Percentiles rank a stretch among this genome's conserved stretches.
Conservation (phyloP, 225 moss, liverwort and hornwort genomes). For the Takakia lepidozioides region DNA sequence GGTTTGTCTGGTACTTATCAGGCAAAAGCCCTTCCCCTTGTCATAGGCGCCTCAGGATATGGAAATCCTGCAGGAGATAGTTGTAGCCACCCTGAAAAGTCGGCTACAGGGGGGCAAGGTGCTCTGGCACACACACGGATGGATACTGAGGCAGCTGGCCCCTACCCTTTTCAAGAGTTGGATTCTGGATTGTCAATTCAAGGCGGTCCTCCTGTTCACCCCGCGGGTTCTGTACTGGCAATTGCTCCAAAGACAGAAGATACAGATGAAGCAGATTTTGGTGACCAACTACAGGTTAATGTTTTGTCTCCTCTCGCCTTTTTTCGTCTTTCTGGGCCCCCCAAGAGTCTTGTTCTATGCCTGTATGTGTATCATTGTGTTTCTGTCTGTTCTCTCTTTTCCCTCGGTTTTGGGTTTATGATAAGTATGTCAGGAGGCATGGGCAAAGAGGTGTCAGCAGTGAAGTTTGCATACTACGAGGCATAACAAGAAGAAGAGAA, state of each 20-base stretch:
- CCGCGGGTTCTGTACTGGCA: not conserved
- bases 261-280: not conserved
- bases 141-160: too few relatives aligned
- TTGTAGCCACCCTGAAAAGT: too few relatives aligned
- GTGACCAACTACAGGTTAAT: constrained; percentile 2
- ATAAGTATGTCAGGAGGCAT: too few relatives aligned
- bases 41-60: not conserved
- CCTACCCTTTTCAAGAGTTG: not conserved
- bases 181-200: not conserved
- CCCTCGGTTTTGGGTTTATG: too few relatives aligned
- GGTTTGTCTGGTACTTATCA: not conserved
- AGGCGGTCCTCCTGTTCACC: not conserved
- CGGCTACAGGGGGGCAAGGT: not conserved
- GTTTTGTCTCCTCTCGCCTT: too few relatives aligned
- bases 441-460: too few relatives aligned
- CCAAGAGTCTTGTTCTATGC: too few relatives aligned
- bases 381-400: too few relatives aligned
- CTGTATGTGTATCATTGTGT: too few relatives aligned
- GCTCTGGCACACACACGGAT: not conserved
- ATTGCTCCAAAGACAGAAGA: constrained; percentile 2
- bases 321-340: too few relatives aligned
- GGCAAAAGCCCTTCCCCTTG: not conserved
- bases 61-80: not conserved
- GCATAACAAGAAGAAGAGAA: too few relatives aligned
- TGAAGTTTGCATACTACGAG: too few relatives aligned